These are phyloP conservation scores for Botrytis sinoallii DNA, from an alignment of 2,329 filamentous ascomycete species.

Conservation along the genomic window DNA sequence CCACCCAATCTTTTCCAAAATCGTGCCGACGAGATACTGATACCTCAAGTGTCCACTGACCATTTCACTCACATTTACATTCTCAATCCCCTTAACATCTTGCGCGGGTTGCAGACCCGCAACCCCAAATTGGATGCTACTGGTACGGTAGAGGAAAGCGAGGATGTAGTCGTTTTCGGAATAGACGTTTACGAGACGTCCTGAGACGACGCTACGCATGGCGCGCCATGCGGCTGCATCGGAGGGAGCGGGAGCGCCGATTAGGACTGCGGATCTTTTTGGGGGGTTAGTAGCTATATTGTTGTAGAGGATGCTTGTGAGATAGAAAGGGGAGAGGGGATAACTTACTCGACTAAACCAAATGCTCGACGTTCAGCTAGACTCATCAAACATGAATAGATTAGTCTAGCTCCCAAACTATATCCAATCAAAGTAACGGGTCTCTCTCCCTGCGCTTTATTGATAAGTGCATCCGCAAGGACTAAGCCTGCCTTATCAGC, in stretches of 20 bases:
- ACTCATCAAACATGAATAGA: constrained; percentile 75
- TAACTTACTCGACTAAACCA: constrained; percentile 70
- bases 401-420: constrained; percentile 75
- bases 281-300: not conserved
- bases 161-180: constrained; percentile 85
- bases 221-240: constrained; percentile 69
- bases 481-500: constrained; percentile 78
- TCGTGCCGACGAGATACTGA: constrained; percentile 61
- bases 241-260: constrained; percentile 77
- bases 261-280: constrained; percentile 62
- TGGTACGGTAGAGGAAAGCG: constrained; percentile 81
- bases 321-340: not conserved
- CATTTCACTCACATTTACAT: constrained; percentile 57
- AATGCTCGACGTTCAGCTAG: constrained; percentile 78
- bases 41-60: constrained; percentile 70
- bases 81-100: constrained; percentile 64
- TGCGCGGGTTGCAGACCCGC: constrained; percentile 76
- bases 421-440: constrained; percentile 80
- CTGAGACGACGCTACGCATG: constrained; percentile 74
- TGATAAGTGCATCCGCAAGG: constrained; percentile 78
- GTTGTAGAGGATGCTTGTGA: not conserved
- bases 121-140: constrained; percentile 76
- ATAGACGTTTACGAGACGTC: constrained; percentile 83
- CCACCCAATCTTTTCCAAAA: constrained; percentile 65
- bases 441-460: constrained; percentile 76